A percentile compares a stretch with the other conserved stretches of the same genome.
These are phyloP conservation scores for Comarum palustre DNA, from an alignment of 306 rosid genomes.

Conservation along the genomic window DNA sequence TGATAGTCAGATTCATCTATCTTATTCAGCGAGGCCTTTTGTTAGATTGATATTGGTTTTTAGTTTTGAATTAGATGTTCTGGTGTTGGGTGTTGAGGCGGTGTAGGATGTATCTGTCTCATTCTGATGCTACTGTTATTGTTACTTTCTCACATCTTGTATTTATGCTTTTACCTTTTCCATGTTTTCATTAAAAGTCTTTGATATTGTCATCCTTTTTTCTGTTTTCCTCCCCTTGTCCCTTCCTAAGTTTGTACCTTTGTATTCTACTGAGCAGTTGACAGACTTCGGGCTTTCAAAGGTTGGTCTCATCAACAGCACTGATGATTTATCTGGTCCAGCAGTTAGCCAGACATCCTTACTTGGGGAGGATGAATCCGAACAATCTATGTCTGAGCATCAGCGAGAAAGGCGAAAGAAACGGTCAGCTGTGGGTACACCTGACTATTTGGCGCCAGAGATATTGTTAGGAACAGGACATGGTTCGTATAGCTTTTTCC, in stretches of 20 bases:
- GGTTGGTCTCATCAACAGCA: slow-evolving; percentile 99
- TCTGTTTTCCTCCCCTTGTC: background rate
- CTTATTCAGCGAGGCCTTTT: background rate
- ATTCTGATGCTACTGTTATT: background rate
- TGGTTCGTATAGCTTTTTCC: slow-evolving; percentile 70
- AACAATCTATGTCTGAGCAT: slow-evolving; percentile 57
- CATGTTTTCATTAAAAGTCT: background rate
- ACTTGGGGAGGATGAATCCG: slow-evolving; percentile 70
- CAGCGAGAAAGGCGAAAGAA: slow-evolving; percentile 82
- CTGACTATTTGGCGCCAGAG: slow-evolving; percentile 99
- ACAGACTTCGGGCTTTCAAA: slow-evolving; percentile 98
- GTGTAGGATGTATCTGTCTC: background rate
- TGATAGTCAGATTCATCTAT: background rate
- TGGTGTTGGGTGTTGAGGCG: background rate
- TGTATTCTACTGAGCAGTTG: slow-evolving; percentile 52
- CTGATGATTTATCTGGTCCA: slow-evolving; percentile 96
- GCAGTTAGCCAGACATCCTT: slow-evolving; percentile 79
- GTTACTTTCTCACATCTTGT: background rate
- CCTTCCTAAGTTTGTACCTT: background rate
- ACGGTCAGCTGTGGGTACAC: slow-evolving; percentile 98
- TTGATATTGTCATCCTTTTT: background rate
- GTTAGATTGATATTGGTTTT: background rate
- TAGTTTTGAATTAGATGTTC: background rate
- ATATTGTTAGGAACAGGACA: slow-evolving; percentile 99
- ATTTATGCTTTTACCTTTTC: background rate